Evolutionary conservation across 768 basidiomycete genomes (phyloP), one percentile per base, ranked within the genome.

Genomic region (Termitomyces sp.): DNA sequence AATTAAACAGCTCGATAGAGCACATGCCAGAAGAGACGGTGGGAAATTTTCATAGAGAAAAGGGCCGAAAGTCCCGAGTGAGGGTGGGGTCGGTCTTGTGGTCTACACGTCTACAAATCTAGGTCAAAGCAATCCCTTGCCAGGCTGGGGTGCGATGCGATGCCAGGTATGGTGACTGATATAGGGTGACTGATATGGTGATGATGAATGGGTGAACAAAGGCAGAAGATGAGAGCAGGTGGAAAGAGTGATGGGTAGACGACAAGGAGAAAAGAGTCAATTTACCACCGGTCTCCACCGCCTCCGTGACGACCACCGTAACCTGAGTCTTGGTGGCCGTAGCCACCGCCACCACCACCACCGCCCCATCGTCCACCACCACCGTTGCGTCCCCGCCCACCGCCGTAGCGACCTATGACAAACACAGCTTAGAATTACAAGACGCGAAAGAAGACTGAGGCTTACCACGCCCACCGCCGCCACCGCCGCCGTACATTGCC

Each of bases 381-480:
- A 23, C 75, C 70, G 28, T 76, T 68, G 30, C 79, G 71, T 15
- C 73, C 69, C n/a, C 75, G 70, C 35, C 78, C 73, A 12, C 81
- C 75, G 50, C 81, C 76, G 45, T 84, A 90, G 28, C 89, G 87
- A 62, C 78, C 87, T 91, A 57, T 0, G 60, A 12, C 3, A 42
- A 23, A 11, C 19, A 40, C 5, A 33, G 7, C 19, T 59, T 38
- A 47, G 53, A 62, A 37, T 67, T 44, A 52, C 31, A 40, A 59
- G 26, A 19, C 33, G 31, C 56, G 50, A 31, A 31, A 30, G 19
- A 19, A 6, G 4, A 42, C 1, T 31, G 14, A n/a, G 12, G 26
- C 83, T 48, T 61, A 88, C 87, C 81, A 70, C 89, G 78, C 58
- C 86, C 83, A 51, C 85, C 87, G 23, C 90, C 89, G 11, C 92